phyloP scores from a whole-genome alignment of 768 basidiomycete species.

The Tylopilus felleus region DNA sequence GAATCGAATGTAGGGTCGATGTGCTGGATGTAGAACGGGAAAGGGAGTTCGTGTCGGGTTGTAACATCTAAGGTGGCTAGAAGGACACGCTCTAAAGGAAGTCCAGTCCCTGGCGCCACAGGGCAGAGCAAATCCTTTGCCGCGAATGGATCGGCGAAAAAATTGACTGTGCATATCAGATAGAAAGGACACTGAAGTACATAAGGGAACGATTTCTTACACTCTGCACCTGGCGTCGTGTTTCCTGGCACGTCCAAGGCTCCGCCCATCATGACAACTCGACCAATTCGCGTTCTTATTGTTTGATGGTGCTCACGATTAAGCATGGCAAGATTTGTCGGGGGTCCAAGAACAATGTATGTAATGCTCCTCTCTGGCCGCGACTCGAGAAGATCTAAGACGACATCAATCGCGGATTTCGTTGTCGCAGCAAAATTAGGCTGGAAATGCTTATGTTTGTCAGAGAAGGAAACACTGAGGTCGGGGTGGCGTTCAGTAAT shows the following conservation, averaged over 20 bases:
- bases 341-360: slow-evolving; percentile 71
- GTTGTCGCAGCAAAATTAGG: slow-evolving; percentile 47
- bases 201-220: slow-evolving; percentile 39
- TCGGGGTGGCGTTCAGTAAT: slow-evolving; percentile 67
- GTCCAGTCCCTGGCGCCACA: slow-evolving; percentile 33
- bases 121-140: slow-evolving; percentile 64
- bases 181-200: not conserved
- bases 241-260: slow-evolving; percentile 91
- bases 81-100: slow-evolving; percentile 66
- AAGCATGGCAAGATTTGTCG: slow-evolving; percentile 76
- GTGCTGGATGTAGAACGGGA: slow-evolving; percentile 51
- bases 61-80: slow-evolving; percentile 82
- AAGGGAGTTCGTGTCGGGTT: slow-evolving; percentile 73
- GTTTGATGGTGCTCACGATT: slow-evolving; percentile 51
- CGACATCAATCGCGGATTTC: slow-evolving; percentile 50
- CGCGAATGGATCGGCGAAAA: slow-evolving; percentile 85
- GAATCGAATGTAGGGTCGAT: slow-evolving; percentile 64
- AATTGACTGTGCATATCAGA: slow-evolving; percentile 61
- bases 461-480: slow-evolving; percentile 35
- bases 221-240: slow-evolving; percentile 77
- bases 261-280: slow-evolving; percentile 92
- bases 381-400: slow-evolving; percentile 51
- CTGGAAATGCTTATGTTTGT: slow-evolving; percentile 23
- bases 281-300: slow-evolving; percentile 58
- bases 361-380: slow-evolving; percentile 54